phyloP scores from a whole-genome alignment of 2,329 filamentous ascomycete species.

The Zymoseptoria ardabiliae region DNA sequence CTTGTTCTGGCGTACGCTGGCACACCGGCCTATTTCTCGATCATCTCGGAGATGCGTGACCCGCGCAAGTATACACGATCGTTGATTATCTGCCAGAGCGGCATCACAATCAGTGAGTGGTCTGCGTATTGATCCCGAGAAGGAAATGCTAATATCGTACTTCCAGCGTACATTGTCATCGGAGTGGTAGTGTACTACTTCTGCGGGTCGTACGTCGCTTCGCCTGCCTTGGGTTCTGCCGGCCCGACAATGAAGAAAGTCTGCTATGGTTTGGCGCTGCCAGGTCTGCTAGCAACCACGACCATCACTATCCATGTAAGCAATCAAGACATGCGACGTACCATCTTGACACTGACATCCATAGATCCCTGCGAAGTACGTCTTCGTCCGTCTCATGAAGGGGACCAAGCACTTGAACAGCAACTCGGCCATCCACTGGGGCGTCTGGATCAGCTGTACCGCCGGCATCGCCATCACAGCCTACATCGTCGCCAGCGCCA shows the following conservation, averaged over 20 bases:
- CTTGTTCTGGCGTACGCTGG: constrained; percentile 12
- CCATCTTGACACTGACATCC: not conserved
- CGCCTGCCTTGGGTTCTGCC: constrained; percentile 42
- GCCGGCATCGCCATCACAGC: constrained; percentile 12
- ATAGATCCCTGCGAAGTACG: constrained; percentile 18
- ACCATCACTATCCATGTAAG: constrained; percentile 18
- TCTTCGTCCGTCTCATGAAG: constrained; percentile 18
- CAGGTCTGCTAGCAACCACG: constrained; percentile 17
- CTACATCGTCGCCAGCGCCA: constrained; percentile 23
- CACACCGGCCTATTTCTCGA: constrained; percentile 28
- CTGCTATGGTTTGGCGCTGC: constrained; percentile 34
- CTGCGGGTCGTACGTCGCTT: constrained; percentile 42
- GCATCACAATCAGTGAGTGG: constrained; percentile 9
- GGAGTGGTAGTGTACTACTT: constrained; percentile 40
- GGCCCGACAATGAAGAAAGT: constrained; percentile 39
- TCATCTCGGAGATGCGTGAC: constrained; percentile 35
- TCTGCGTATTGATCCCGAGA: not conserved
- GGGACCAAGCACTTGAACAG: constrained; percentile 16
- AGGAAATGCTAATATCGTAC: not conserved
- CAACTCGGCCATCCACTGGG: constrained; percentile 13
- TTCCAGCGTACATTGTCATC: constrained; percentile 30
- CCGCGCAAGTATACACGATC: constrained; percentile 29
- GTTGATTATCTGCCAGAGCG: constrained; percentile 23
- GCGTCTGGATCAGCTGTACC: constrained; percentile 15
- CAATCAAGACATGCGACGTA: not conserved